Percentiles rank a stretch among this genome's conserved stretches.
These are phyloP conservation scores for Backusella parvicylindrica DNA, from an alignment of 192 early-diverging fungal species.

Conservation along the genomic window DNA sequence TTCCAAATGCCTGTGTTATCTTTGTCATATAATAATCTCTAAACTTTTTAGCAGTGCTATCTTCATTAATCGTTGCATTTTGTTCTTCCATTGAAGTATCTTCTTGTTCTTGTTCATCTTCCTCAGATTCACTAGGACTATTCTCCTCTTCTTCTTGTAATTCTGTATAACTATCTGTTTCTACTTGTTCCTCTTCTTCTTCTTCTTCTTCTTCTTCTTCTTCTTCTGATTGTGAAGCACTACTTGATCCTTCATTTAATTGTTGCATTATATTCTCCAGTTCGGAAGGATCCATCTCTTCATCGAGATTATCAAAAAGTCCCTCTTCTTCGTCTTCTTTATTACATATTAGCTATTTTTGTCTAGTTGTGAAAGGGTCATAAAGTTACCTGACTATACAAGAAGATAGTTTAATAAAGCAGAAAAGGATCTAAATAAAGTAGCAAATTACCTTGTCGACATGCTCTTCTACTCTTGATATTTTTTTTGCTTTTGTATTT, in stretches of 20 bases:
- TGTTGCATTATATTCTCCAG: constrained; percentile 13
- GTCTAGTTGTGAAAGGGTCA: neutral
- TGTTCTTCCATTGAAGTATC: neutral
- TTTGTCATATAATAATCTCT: constrained; percentile 35
- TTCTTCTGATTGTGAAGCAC: neutral
- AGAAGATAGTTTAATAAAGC: neutral
- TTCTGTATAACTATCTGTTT: too few species aligned
- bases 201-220: constrained; percentile 5
- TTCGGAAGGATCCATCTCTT: constrained; percentile 19
- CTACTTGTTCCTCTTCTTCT: neutral
- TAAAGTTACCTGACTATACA: neutral
- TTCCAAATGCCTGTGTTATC: constrained; percentile 38
- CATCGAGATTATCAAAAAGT: constrained; percentile 27
- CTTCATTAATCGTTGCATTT: neutral
- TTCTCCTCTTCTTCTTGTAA: neutral
- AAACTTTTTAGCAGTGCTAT: constrained; percentile 23
- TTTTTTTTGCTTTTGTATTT: neutral
- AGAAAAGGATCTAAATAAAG: neutral
- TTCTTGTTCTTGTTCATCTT: constrained; percentile 2
- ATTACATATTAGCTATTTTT: neutral
- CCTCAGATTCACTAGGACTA: neutral
- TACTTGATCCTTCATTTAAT: neutral
- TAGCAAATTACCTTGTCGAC: neutral
- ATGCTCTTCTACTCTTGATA: neutral
- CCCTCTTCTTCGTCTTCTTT: constrained; percentile 5